Conservation (phyloP, 257 asterid genomes). For the Solanum medicagineum region DNA sequence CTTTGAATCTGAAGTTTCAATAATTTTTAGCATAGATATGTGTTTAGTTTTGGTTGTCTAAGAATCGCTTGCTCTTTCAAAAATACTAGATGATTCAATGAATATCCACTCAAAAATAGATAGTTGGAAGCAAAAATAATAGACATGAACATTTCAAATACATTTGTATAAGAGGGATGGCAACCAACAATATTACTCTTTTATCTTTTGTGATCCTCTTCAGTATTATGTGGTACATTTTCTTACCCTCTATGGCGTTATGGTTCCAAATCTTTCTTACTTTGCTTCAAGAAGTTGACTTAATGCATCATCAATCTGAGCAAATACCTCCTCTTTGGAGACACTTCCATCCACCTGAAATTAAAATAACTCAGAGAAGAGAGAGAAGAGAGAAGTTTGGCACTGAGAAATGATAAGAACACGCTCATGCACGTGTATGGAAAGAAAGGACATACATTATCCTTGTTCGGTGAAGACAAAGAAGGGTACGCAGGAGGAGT, state of each 20-base stretch:
- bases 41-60: not conserved
- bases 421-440: not conserved
- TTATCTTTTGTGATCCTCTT: not conserved
- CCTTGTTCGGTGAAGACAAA: not conserved
- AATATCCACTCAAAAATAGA: not conserved
- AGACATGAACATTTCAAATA: not conserved
- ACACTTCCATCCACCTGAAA: constrained; percentile 26
- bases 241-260: constrained; percentile 1
- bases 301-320: constrained; percentile 20
- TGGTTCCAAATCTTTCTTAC: constrained; percentile 4
- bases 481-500: not conserved
- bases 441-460: not conserved
- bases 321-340: constrained; percentile 24
- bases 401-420: not conserved
- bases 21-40: not conserved
- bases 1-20: not conserved
- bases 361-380: not conserved
- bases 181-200: not conserved
- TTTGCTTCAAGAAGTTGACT: constrained; percentile 10
- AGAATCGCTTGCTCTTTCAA: not conserved
- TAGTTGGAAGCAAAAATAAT: not conserved
- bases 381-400: not conserved
- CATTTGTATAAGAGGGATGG: not conserved
- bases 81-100: not conserved
- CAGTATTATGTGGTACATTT: not conserved